These are phyloP conservation scores for Termitomyces sp. DNA, from an alignment of 768 basidiomycete genomes.

Conservation along the genomic window DNA sequence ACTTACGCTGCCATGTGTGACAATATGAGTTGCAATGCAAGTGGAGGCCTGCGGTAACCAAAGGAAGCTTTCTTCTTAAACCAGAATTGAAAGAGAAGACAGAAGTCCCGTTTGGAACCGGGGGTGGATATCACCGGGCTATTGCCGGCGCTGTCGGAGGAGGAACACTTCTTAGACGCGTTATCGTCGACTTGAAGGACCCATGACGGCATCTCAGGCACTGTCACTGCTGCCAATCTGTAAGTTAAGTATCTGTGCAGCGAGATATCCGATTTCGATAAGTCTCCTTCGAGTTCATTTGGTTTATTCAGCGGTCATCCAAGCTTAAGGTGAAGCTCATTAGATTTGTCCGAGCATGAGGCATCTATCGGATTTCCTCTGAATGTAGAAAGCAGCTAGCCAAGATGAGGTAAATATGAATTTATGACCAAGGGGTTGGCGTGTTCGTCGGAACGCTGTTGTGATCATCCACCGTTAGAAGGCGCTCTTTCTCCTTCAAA, in stretches of 20 bases:
- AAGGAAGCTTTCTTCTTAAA: constrained; percentile 8
- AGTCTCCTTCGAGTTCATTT: too few species aligned
- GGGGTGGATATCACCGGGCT: constrained; percentile 10
- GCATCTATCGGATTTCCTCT: background rate
- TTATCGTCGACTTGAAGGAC: background rate
- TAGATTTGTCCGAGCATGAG: background rate
- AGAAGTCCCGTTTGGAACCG: constrained; percentile 6
- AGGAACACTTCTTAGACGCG: background rate
- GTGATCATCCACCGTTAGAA: background rate
- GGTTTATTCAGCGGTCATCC: too few species aligned
- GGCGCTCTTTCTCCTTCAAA: background rate
- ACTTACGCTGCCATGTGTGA: constrained; percentile 3
- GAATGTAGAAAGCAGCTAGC: too few species aligned
- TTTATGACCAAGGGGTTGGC: too few species aligned
- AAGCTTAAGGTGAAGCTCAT: background rate
- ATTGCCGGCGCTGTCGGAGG: background rate
- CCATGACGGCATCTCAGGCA: background rate
- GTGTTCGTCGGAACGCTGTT: background rate
- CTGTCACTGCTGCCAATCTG: background rate
- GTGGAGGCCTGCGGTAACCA: background rate
- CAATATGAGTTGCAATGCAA: constrained; percentile 1
- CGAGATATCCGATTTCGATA: too few species aligned
- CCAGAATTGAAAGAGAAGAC: constrained; percentile 4
- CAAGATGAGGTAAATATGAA: background rate
- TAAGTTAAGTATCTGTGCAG: background rate